Evolutionary conservation across 2,329 filamentous ascomycete genomes (phyloP), one percentile per base, ranked within the genome.

Genomic region (Colletotrichum theobromicola): DNA sequence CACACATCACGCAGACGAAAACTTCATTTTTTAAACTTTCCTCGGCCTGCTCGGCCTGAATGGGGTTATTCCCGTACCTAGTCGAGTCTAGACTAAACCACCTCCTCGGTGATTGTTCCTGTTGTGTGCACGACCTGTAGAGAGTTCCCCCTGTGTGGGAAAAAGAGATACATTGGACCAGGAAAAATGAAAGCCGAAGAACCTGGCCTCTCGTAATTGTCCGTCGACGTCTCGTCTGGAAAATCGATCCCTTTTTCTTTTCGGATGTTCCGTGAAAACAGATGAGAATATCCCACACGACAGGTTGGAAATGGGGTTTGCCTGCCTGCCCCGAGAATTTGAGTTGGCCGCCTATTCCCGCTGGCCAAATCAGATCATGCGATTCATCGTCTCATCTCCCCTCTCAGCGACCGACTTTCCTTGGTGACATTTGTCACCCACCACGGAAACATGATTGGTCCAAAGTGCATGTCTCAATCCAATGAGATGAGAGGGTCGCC

Each of bases 331-430:
- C 72, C 72, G 24, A 57, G 30, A 71, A 72, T 32, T 50, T 57
- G 72, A 74, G 62, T 74, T 72, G 72, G 55, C 68, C 72, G 46
- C 61, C 72, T 37, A 61, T 71, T 53, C 67, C 57, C 62, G 68
- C 62, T 72, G 72, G 62, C 62, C 68, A 72, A 74, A 72, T 62
- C 72, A 72, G 58, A 74, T 63, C 72, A 62, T 74, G 68, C 42
- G 68, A 72, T 63, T 74, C 72, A 67, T 72, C 72, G 72, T 72
- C 62, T 72, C 72, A 50, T 73, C 66, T 67, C 55, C 42, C 42
- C 55, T 37, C 42, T 57, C 37, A 30, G 65, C 57, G 34, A 65
- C 66, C 53, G 50, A 70, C n/a, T 46, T 46, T 64, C 60, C 60
- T 30, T 32, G 57, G 42, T 62, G 57, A 46, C 64, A 55, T 37